Base-by-base conservation (phyloP, 2,329 filamentous ascomycete genomes). In the Sclerotinia minor region DNA sequence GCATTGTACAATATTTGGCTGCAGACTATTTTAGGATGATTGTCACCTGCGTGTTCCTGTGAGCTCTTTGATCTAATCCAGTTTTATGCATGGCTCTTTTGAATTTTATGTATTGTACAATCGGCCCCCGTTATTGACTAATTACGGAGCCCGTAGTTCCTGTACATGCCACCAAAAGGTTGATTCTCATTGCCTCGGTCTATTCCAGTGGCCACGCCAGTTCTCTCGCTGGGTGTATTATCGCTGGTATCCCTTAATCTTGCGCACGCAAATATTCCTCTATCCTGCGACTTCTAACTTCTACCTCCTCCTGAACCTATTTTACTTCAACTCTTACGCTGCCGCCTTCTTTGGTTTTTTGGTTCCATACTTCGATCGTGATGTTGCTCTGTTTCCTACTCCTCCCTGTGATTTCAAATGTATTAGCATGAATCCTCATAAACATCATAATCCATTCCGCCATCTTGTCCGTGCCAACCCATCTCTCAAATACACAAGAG, bases 281-380 rank as follows among this genome's bases (percentile, higher is more conserved):
- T 19, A 49, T 19, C 21, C 3, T 13, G n/a, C 59, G n/a, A 17
- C 21, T 38, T 50, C 50, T 24, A 21, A 17, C 21, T 38, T 50
- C 50, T 24, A 21, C 29, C 45, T 49, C 55, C 24, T 29, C 26
- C 61, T 68, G 72, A 57, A n/a, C 45, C 29, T n/a, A 50, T 13
- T 5, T n/a, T 26, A 63, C 21, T 5, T 52, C 45, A 63, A 38
- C n/a, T 45, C 64, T 50, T 49, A 59, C 52, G 69, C 67, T 35
- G 73, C 69, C 58, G 89, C 88, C 79, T 88, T 88, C 89, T 98
- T 98, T 0, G 95, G 94, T 83, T 97, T 98, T 89, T 99, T 99
- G 61, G 95, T 96, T 70, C 95, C 95, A 78, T 97, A 99, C 81
- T 99, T 99, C 76, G 93, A 97, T 76, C 95, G 86, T 79, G 91